Conservation (phyloP, 306 rosid genomes). For the Corylus heterophylla region DNA sequence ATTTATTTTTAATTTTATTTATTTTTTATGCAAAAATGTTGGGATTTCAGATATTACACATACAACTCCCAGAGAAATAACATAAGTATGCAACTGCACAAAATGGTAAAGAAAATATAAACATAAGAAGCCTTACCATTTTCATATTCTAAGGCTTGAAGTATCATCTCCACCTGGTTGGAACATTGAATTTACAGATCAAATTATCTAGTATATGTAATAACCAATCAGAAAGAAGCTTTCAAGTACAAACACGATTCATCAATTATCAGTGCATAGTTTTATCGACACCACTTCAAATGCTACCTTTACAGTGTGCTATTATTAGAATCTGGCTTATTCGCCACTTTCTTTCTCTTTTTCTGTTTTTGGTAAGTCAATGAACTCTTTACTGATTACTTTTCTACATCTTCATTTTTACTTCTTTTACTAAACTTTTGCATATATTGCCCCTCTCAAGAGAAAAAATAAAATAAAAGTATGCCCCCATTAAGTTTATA, state of each 20-base stretch:
- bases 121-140: conserved; percentile 47
- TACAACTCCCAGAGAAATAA: conserved; percentile 6
- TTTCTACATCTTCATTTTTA: not conserved
- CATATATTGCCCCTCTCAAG: not conserved
- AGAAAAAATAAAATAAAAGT: not conserved
- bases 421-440: not conserved
- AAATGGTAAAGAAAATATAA: conserved; percentile 4
- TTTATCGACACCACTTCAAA: conserved; percentile 11
- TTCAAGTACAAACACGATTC: not conserved
- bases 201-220: conserved; percentile 12
- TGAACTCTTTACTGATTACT: not conserved
- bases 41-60: not conserved
- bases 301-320: conserved; percentile 1
- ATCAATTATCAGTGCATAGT: conserved; percentile 8
- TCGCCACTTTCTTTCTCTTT: not conserved
- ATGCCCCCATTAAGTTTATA: not conserved
- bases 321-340: not conserved
- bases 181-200: conserved; percentile 23
- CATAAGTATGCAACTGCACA: not conserved
- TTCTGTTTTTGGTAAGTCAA: not conserved
- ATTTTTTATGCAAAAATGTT: not conserved
- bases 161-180: conserved; percentile 84
- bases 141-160: conserved; percentile 89
- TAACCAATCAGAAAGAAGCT: conserved; percentile 2
- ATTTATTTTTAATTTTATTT: not conserved